Conservation (phyloP, 441 rosid species). For the Jatropha podagrica region DNA sequence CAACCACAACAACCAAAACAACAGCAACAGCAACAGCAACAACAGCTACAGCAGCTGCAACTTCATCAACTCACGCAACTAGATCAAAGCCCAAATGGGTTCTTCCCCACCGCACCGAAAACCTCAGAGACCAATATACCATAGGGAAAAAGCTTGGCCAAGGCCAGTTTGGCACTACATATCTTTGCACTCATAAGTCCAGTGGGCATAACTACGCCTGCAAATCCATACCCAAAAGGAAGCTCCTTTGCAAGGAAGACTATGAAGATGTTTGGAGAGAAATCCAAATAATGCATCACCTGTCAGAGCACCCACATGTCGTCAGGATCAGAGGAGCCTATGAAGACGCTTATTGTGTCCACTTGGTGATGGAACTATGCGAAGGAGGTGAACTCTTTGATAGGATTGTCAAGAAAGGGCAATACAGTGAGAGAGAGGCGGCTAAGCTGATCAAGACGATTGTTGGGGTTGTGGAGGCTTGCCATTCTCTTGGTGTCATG, state of each 20-base stretch:
- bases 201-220: conserved; percentile 60
- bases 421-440: conserved; percentile 80
- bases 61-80: conserved; percentile 23
- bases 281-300: conserved; percentile 90
- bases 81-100: conserved; percentile 42
- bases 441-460: conserved; percentile 75
- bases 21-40: neutral
- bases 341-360: conserved; percentile 68
- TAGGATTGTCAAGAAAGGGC: conserved; percentile 72
- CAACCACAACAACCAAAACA: neutral
- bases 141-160: conserved; percentile 71
- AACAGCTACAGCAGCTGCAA: neutral
- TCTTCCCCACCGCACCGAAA: conserved; percentile 61
- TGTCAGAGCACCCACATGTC: conserved; percentile 68
- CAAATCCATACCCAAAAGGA: conserved; percentile 83
- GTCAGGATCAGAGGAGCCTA: conserved; percentile 68
- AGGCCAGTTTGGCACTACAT: conserved; percentile 87
- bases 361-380: conserved; percentile 87
- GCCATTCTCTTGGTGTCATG: conserved; percentile 86
- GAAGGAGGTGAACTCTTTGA: conserved; percentile 88
- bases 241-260: conserved; percentile 72
- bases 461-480: conserved; percentile 72
- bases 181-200: conserved; percentile 61
- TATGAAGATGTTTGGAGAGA: conserved; percentile 82
- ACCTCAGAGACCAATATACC: conserved; percentile 54